These are phyloP conservation scores for Flagelloscypha sp. DNA, from an alignment of 768 basidiomycete genomes.

Conservation along the genomic window DNA sequence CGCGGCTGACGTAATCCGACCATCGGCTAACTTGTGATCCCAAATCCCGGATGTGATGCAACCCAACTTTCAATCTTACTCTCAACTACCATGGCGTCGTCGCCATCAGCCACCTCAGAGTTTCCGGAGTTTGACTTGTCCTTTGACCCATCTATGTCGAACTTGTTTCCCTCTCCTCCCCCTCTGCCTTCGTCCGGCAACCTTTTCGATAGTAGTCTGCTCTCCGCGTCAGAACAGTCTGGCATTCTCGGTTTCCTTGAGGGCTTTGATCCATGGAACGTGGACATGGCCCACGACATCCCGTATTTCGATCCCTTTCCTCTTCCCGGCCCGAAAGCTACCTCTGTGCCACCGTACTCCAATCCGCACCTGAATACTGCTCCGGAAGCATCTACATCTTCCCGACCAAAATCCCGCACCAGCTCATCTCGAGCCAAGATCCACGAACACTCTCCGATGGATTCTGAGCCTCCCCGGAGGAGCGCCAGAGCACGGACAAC, in stretches of 20 bases:
- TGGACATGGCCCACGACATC: conserved; percentile 21
- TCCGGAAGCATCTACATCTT: conserved; percentile 34
- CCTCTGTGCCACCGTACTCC: conserved; percentile 36
- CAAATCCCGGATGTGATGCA: too few species aligned
- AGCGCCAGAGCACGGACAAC: conserved; percentile 19
- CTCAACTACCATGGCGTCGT: too few species aligned
- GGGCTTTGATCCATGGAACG: conserved; percentile 46
- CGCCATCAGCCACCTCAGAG: conserved; percentile 45
- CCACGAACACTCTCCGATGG: conserved; percentile 14
- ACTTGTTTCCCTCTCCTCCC: conserved; percentile 52
- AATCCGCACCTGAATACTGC: conserved; percentile 39
- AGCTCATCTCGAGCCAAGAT: conserved; percentile 17
- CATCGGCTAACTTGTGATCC: too few species aligned
- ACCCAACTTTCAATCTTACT: conserved; percentile 13
- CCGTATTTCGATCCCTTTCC: background rate
- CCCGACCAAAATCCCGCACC: conserved; percentile 21
- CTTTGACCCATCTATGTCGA: conserved; percentile 55
- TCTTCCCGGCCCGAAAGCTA: conserved; percentile 13
- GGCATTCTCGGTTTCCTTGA: conserved; percentile 79
- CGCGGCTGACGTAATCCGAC: too few species aligned
- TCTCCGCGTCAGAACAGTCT: conserved; percentile 68
- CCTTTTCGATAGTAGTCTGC: too few species aligned
- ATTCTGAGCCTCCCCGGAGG: conserved; percentile 16
- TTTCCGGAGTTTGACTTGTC: conserved; percentile 65
- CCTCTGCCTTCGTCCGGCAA: conserved; percentile 66